Evolutionary conservation across 2,329 filamentous ascomycete species (phyloP).

Genomic region (Penicillium psychrosexuale): DNA sequence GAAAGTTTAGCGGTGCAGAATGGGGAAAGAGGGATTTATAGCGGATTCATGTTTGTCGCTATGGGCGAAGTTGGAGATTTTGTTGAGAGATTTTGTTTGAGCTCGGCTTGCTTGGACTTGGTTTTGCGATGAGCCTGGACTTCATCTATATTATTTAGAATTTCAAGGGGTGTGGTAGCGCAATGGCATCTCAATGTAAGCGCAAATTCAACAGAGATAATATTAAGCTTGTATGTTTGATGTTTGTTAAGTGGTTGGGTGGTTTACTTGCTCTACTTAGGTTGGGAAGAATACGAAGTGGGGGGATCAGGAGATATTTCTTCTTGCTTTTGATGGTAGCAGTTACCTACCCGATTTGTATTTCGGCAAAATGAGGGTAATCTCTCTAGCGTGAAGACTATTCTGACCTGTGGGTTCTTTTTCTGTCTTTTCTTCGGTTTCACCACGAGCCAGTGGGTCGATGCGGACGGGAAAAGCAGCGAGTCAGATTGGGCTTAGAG

Average conservation of each 20-base stretch:
- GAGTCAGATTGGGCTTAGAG: background rate
- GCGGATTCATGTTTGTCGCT: background rate
- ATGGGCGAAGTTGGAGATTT: background rate
- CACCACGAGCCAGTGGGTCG: background rate
- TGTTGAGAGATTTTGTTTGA: background rate
- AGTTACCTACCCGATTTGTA: background rate
- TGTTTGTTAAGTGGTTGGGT: background rate
- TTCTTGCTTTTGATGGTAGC: background rate
- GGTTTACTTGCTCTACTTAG: background rate
- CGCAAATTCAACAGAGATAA: no score
- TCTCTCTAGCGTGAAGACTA: no score
- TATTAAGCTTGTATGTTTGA: background rate
- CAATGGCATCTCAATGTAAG: background rate
- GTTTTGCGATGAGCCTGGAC: background rate
- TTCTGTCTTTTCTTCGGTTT: background rate
- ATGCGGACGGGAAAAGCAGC: background rate
- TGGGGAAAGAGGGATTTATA: background rate
- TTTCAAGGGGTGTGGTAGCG: background rate
- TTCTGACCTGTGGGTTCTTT: background rate
- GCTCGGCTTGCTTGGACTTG: background rate
- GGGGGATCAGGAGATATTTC: background rate
- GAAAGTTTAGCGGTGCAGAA: background rate
- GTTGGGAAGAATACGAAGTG: background rate
- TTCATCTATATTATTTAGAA: background rate
- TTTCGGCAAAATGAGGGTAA: background rate